Conservation (phyloP, 2,329 filamentous ascomycete species). For the Fonsecaea monophora region DNA sequence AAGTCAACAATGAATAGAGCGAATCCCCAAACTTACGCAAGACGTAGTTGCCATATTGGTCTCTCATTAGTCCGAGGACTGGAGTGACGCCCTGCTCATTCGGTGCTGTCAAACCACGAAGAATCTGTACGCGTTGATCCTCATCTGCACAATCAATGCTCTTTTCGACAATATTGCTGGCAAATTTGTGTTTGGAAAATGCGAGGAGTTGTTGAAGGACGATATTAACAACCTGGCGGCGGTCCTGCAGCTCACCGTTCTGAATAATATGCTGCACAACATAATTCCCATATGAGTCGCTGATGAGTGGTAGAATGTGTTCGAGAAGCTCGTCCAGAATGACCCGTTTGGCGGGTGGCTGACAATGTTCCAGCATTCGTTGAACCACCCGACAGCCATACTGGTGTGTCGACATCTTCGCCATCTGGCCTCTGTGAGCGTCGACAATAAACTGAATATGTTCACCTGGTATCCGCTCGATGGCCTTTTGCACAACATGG, state of each 20-base stretch:
- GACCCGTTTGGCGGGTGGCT: constrained; percentile 70
- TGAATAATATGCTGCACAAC: constrained; percentile 91
- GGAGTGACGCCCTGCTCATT: constrained; percentile 71
- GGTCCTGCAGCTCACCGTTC: constrained; percentile 75
- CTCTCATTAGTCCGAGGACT: constrained; percentile 80
- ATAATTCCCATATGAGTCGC: constrained; percentile 93
- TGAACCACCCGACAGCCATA: constrained; percentile 95
- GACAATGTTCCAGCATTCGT: constrained; percentile 83
- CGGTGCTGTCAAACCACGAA: constrained; percentile 65
- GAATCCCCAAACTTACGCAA: constrained; percentile 73
- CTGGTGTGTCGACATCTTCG: constrained; percentile 74
- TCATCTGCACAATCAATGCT: constrained; percentile 76
- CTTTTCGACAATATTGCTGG: constrained; percentile 96
- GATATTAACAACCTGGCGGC: constrained; percentile 72
- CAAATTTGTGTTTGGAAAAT: constrained; percentile 93
- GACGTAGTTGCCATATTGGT: constrained; percentile 95
- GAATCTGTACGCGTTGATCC: constrained; percentile 73
- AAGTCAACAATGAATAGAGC: not conserved
- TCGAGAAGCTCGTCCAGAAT: constrained; percentile 81
- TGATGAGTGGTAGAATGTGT: constrained; percentile 74
- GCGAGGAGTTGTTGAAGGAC: constrained; percentile 74
- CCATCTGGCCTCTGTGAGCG: constrained; percentile 77
- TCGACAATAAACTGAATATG: constrained; percentile 86
- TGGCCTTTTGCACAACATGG: constrained; percentile 93
- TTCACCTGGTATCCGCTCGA: constrained; percentile 77